phyloP scores from a whole-genome alignment of 768 basidiomycete species.

The Lepiota brunneoincarnata region DNA sequence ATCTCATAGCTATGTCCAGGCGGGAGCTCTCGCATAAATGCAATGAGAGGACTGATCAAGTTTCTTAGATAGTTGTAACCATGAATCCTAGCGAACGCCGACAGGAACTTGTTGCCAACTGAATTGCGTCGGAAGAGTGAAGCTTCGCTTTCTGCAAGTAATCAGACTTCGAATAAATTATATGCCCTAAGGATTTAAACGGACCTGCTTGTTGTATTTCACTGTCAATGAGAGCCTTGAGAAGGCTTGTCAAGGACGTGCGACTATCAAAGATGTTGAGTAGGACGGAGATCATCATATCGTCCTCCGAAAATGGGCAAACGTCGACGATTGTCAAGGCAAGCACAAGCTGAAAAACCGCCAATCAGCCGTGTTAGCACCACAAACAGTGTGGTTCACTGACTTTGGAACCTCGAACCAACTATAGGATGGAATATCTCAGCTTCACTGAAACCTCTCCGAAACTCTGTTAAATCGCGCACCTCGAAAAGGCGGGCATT shows the following conservation, averaged over 20 bases:
- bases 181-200: constrained; percentile 4
- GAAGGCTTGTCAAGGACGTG: constrained; percentile 63
- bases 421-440: constrained; percentile 31
- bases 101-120: constrained; percentile 82
- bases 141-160: constrained; percentile 64
- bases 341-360: constrained; percentile 55
- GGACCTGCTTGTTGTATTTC: constrained; percentile 79
- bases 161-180: constrained; percentile 2
- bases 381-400: constrained; percentile 21
- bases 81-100: constrained; percentile 83
- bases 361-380: not conserved
- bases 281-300: constrained; percentile 81
- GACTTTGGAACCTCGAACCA: constrained; percentile 75
- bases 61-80: constrained; percentile 90
- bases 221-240: constrained; percentile 83
- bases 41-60: constrained; percentile 74
- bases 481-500: constrained; percentile 62
- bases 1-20: constrained; percentile 74
- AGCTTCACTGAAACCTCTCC: not conserved
- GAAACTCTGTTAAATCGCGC: constrained; percentile 17
- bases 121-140: constrained; percentile 88
- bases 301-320: constrained; percentile 76
- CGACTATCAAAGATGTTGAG: constrained; percentile 85
- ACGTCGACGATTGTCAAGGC: constrained; percentile 87
- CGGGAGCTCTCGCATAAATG: constrained; percentile 71